These are phyloP conservation scores for Hyaloscypha bicolor DNA, from an alignment of 495 filamentous ascomycete genomes.

Conservation along the genomic window DNA sequence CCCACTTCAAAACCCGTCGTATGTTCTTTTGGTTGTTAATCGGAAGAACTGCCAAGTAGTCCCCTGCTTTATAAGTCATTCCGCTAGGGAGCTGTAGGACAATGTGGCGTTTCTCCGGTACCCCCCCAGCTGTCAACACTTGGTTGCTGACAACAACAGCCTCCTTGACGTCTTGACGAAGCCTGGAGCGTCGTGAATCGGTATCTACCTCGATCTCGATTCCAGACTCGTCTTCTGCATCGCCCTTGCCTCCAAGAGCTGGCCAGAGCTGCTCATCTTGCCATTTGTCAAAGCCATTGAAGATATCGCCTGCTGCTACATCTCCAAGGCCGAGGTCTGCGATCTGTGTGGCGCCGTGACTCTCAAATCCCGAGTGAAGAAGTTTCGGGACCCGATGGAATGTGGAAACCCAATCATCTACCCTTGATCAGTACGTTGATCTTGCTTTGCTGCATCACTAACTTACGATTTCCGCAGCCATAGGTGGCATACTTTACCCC, in stretches of 20 bases:
- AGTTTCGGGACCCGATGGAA: slow-evolving; percentile 73
- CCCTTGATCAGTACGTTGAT: neutral
- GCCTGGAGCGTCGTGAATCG: slow-evolving; percentile 56
- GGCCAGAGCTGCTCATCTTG: slow-evolving; percentile 68
- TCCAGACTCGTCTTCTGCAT: slow-evolving; percentile 36
- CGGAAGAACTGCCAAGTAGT: slow-evolving; percentile 75
- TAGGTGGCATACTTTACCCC: slow-evolving; percentile 67
- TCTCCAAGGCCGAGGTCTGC: slow-evolving; percentile 61
- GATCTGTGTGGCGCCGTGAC: slow-evolving; percentile 56
- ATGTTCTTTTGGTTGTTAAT: slow-evolving; percentile 65
- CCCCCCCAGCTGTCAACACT: slow-evolving; percentile 55
- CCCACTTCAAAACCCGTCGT: slow-evolving; percentile 53
- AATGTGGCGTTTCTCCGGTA: slow-evolving; percentile 64
- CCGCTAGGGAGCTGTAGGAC: slow-evolving; percentile 66
- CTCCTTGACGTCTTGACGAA: slow-evolving; percentile 68
- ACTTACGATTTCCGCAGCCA: slow-evolving; percentile 54
- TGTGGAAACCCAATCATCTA: slow-evolving; percentile 66
- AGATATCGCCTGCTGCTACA: slow-evolving; percentile 64
- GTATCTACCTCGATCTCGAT: slow-evolving; percentile 60
- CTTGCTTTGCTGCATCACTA: neutral
- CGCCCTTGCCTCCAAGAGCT: slow-evolving; percentile 43
- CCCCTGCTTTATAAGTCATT: slow-evolving; percentile 69
- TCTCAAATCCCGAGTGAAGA: slow-evolving; percentile 53
- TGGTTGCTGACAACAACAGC: slow-evolving; percentile 58
- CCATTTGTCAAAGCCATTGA: slow-evolving; percentile 74